Conservation (phyloP, 352 stramenopile species). For the Phytophthora pinifolia region DNA sequence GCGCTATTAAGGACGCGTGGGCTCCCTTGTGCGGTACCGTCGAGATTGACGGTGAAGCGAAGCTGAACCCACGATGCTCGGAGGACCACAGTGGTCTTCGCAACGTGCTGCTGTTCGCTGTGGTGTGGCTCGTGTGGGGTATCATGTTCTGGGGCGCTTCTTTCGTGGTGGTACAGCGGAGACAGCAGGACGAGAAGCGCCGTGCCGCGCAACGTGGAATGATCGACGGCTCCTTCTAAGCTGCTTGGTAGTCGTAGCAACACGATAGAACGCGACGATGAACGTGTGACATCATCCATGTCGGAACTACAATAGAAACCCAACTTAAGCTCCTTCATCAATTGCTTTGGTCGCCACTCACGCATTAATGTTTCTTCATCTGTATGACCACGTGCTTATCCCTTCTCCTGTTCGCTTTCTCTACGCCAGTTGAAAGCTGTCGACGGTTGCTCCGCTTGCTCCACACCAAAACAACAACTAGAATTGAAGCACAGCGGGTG, state of each 20-base stretch:
- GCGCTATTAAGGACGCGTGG: constrained; percentile 91
- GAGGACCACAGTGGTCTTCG: constrained; percentile 62
- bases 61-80: constrained; percentile 68
- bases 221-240: constrained; percentile 21
- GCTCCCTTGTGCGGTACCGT: constrained; percentile 87
- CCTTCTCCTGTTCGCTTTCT: constrained; percentile 6
- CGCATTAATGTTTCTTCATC: constrained; percentile 9
- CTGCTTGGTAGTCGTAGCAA: constrained; percentile 5
- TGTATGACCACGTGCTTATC: constrained; percentile 27
- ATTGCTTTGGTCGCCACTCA: not conserved
- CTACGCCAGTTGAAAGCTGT: constrained; percentile 18
- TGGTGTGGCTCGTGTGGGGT: constrained; percentile 75
- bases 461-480: constrained; percentile 35
- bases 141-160: constrained; percentile 65
- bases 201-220: constrained; percentile 21
- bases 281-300: constrained; percentile 8
- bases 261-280: constrained; percentile 2
- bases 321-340: constrained; percentile 2
- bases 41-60: constrained; percentile 53
- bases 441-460: constrained; percentile 10
- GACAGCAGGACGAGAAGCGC: constrained; percentile 23
- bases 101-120: constrained; percentile 70
- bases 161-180: constrained; percentile 41
- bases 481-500: constrained; percentile 20
- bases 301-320: constrained; percentile 12